Base-by-base conservation (phyloP, 148 eudicot genomes). In the Polygonum maritimum region DNA sequence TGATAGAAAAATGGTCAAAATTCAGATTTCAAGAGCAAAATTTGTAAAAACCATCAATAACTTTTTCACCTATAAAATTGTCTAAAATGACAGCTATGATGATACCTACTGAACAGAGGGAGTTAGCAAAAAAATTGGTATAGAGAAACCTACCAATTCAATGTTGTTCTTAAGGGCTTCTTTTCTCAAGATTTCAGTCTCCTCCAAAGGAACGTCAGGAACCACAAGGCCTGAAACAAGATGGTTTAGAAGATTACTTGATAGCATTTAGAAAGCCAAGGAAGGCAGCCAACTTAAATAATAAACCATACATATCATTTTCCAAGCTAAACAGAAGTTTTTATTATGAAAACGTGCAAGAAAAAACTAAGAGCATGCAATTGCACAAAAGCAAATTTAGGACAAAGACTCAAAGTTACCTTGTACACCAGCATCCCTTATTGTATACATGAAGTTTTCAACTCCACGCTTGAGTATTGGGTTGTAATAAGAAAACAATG, bases 161-260 rank as follows among this genome's bases (percentile, higher is more conserved):
- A 95, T 90, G 1, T 89, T 87, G 38, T 89, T 73, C 78, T 86
- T 83, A 10, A 71, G 36, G 82, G 99, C 99, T 87, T 92, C 96
- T 75, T 38, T 81, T 81, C 99, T 88, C 81, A 95, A 81, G 72
- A 79, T 41, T 84, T 85, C 92, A 54, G 96, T 92, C 90, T 95
- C 99, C 83, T 95, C 97, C 79, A 95, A 76, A 71, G 99, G 99
- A 54, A 92, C 97, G 82, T 95, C 99, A 52, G 99, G 99, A 76
- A 95, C 97, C 51, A 95, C 92, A 73, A 95, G 91, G 60, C 99
- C 99, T 95, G 85, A 79, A 82, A 84, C 48, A 21, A 74, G 75
- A 74, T 33, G 47, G 14, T 31, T 35, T n/a, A 78, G 33, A 16
- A 71, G 16, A 22, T 58, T 65, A 14, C 71, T 33, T 65, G 15